A percentile compares a stretch with the other conserved stretches of the same genome.
Conservation (phyloP, 306 rosid species). For the Spatholobus suberectus region DNA sequence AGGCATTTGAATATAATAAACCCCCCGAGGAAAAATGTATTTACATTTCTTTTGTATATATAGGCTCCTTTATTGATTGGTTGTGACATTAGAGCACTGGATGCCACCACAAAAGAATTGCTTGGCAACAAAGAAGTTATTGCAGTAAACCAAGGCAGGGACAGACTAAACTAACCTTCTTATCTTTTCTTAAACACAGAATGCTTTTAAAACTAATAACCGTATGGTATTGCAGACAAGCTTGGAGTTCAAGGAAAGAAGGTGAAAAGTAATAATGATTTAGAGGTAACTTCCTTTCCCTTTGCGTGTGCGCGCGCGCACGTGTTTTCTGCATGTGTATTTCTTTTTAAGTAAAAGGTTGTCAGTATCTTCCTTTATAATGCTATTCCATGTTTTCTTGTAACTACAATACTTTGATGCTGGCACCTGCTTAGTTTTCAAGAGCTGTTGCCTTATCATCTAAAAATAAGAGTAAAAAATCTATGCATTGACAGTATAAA, state of each 20-base stretch:
- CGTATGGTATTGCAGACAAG: constrained; percentile 51
- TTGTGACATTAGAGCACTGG: constrained; percentile 73
- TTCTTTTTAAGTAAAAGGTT: neutral
- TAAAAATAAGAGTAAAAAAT: neutral
- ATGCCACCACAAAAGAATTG: constrained; percentile 50
- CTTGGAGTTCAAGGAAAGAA: constrained; percentile 79
- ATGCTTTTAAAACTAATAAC: neutral
- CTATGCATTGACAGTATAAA: too few species aligned
- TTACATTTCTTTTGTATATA: neutral
- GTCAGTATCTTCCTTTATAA: neutral
- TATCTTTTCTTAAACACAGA: neutral
- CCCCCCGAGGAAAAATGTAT: neutral
- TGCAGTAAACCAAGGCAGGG: constrained; percentile 78
- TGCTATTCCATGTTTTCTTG: neutral
- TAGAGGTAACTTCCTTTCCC: constrained; percentile 60
- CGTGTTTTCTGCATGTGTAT: neutral
- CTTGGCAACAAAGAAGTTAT: constrained; percentile 72
- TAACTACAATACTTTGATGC: constrained; percentile 5
- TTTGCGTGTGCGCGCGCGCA: neutral
- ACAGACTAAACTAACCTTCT: neutral
- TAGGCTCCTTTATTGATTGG: constrained; percentile 69
- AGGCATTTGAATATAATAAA: constrained; percentile 26
- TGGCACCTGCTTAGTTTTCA: neutral
- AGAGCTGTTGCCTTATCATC: neutral
- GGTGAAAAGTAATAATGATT: constrained; percentile 52